Percentiles rank a stretch among this genome's conserved stretches.
phyloP scores from a whole-genome alignment of 2,329 filamentous ascomycete genomes.

The Aspergillus thermomutatus region DNA sequence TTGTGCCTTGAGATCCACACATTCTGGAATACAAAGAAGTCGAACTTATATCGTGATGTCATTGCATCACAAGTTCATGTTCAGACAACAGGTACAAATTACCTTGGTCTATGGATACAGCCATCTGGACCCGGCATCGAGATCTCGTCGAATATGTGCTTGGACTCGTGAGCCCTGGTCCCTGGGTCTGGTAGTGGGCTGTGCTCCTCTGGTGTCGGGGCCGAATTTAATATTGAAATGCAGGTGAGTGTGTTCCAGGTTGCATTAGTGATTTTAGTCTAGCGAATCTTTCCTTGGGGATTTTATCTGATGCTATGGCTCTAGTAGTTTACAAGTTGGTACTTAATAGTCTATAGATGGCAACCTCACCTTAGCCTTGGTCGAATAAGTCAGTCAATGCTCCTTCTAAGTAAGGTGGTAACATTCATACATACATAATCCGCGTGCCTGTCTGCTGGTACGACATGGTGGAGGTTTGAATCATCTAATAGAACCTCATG shows the following conservation, averaged over 20 bases:
- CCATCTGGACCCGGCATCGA: too few species aligned
- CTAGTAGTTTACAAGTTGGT: background rate
- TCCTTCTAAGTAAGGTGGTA: background rate
- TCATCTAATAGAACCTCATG: background rate
- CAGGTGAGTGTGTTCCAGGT: background rate
- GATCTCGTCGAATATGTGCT: background rate
- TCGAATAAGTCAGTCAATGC: background rate
- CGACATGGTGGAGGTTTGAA: background rate
- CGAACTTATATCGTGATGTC: too few species aligned
- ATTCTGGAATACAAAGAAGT: too few species aligned
- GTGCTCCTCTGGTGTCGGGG: background rate
- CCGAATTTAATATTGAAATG: background rate
- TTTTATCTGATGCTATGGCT: too few species aligned
- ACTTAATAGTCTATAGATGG: background rate
- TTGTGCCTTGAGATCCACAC: too few species aligned
- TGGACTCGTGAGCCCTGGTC: background rate
- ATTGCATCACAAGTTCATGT: too few species aligned
- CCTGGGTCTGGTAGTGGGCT: background rate
- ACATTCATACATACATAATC: background rate
- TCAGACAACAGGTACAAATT: too few species aligned
- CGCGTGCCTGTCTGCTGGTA: background rate
- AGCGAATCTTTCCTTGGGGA: background rate
- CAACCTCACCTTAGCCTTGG: background rate
- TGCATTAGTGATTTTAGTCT: background rate
- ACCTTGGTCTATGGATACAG: too few species aligned